Conservation (phyloP, 768 basidiomycete species). For the Cyclocybe cylindracea region DNA sequence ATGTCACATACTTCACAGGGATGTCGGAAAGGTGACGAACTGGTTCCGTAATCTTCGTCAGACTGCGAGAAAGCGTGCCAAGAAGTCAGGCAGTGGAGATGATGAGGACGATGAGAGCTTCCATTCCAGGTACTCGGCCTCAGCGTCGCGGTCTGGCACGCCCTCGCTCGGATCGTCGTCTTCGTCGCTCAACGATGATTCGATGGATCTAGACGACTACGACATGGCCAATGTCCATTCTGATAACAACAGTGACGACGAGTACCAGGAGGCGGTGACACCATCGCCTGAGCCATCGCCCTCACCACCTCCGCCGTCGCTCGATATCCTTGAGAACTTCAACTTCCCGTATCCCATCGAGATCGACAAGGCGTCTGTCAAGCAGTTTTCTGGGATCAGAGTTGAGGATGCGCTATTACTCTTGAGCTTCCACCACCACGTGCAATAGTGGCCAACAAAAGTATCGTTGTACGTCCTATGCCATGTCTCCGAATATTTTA, state of each 20-base stretch:
- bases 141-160: conserved; percentile 54
- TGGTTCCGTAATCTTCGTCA: conserved; percentile 88
- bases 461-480: conserved; percentile 15
- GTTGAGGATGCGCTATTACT: conserved; percentile 76
- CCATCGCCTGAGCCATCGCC: conserved; percentile 59
- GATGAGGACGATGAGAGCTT: conserved; percentile 50
- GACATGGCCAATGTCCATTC: conserved; percentile 43
- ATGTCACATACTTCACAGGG: conserved; percentile 44
- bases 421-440: conserved; percentile 73
- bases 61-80: conserved; percentile 73
- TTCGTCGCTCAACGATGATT: conserved; percentile 43
- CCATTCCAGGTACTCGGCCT: conserved; percentile 37
- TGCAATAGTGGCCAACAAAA: conserved; percentile 40
- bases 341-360: conserved; percentile 34
- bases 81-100: conserved; percentile 46
- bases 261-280: conserved; percentile 73
- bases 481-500: neutral
- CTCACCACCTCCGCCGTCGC: conserved; percentile 21
- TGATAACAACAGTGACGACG: conserved; percentile 69
- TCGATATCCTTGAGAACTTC: conserved; percentile 14
- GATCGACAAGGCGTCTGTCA: conserved; percentile 46
- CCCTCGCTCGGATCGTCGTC: conserved; percentile 55
- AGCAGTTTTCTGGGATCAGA: conserved; percentile 54
- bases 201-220: conserved; percentile 55
- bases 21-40: conserved; percentile 83